Percentiles rank a stretch among this genome's conserved stretches.
Evolutionary conservation across 2,329 filamentous ascomycete species (phyloP).

Genomic region (Paraphaeosphaeria minitans): DNA sequence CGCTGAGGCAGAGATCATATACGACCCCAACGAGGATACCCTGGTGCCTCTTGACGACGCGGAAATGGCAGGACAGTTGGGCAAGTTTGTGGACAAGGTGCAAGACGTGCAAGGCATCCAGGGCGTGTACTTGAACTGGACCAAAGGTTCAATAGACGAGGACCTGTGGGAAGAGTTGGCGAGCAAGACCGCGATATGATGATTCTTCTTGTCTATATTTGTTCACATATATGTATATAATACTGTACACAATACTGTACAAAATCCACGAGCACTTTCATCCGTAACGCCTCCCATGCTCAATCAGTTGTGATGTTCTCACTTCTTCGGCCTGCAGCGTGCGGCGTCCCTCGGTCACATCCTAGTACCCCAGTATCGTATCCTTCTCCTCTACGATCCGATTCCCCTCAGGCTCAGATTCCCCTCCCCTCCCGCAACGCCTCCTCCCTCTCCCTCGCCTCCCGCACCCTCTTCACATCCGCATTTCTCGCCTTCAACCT

Average conservation of each 20-base stretch:
- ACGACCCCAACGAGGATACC: conserved; percentile 82
- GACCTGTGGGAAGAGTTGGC: conserved; percentile 47
- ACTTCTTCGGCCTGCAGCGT: conserved; percentile 5
- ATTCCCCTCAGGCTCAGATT: conserved; percentile 38
- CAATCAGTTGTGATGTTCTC: conserved; percentile 2
- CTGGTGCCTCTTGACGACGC: conserved; percentile 66
- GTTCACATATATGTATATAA: conserved; percentile 21
- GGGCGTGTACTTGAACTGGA: conserved; percentile 75
- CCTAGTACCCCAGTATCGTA: no score
- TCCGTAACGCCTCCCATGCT: conserved; percentile 28
- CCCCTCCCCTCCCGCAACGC: conserved; percentile 26
- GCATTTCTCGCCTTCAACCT: conserved; percentile 63
- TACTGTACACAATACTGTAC: conserved; percentile 37
- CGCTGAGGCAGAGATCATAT: conserved; percentile 79
- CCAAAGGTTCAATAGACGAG: conserved; percentile 47
- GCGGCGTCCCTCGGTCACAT: no score
- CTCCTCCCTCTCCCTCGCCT: conserved; percentile 47
- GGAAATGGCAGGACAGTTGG: conserved; percentile 62
- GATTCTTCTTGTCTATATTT: conserved; percentile 1
- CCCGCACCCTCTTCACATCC: conserved; percentile 54
- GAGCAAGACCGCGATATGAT: conserved; percentile 43
- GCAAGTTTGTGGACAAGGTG: conserved; percentile 63
- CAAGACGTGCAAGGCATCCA: conserved; percentile 78
- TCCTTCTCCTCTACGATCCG: conserved; percentile 24
- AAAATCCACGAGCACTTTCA: conserved; percentile 6